These are phyloP conservation scores for Skeletonema tropicum DNA, from an alignment of 108 stramenopile species.

Conservation along the genomic window DNA sequence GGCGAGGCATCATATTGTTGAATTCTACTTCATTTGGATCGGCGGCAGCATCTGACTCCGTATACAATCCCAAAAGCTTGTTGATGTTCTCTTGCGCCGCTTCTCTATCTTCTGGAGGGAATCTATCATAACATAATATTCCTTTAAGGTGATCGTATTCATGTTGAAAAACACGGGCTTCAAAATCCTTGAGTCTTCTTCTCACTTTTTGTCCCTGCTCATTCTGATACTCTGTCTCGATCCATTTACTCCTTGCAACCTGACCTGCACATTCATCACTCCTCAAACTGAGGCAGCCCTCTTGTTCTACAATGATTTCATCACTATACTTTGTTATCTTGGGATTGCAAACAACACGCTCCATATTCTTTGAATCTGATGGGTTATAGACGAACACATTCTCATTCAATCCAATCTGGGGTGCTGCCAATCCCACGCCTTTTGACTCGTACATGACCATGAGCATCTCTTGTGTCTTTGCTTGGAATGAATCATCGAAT, in stretches of 20 bases:
- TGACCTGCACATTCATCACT: slow-evolving; percentile 28
- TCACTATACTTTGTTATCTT: slow-evolving; percentile 32
- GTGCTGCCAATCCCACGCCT: slow-evolving; percentile 51
- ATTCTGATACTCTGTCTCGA: slow-evolving; percentile 36
- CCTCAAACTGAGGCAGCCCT: slow-evolving; percentile 43
- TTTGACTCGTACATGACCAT: slow-evolving; percentile 50
- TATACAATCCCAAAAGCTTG: slow-evolving; percentile 35
- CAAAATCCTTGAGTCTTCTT: slow-evolving; percentile 31
- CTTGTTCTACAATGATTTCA: slow-evolving; percentile 25
- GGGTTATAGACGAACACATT: slow-evolving; percentile 51
- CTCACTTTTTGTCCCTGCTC: slow-evolving; percentile 13
- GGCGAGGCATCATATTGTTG: slow-evolving; percentile 20
- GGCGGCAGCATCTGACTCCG: slow-evolving; percentile 16
- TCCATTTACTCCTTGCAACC: slow-evolving; percentile 23
- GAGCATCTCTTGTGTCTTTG: slow-evolving; percentile 42
- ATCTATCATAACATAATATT: slow-evolving; percentile 34
- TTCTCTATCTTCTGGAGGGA: slow-evolving; percentile 38
- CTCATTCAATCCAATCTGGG: slow-evolving; percentile 50
- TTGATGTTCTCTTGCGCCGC: slow-evolving; percentile 31
- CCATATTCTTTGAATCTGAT: slow-evolving; percentile 27
- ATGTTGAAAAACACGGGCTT: slow-evolving; percentile 53
- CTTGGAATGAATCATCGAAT: slow-evolving; percentile 38
- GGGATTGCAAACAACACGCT: slow-evolving; percentile 42
- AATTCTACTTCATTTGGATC: slow-evolving; percentile 21
- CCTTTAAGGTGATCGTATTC: slow-evolving; percentile 57